phyloP scores from a whole-genome alignment of 352 stramenopile genomes.

The Pythium coloratum region DNA sequence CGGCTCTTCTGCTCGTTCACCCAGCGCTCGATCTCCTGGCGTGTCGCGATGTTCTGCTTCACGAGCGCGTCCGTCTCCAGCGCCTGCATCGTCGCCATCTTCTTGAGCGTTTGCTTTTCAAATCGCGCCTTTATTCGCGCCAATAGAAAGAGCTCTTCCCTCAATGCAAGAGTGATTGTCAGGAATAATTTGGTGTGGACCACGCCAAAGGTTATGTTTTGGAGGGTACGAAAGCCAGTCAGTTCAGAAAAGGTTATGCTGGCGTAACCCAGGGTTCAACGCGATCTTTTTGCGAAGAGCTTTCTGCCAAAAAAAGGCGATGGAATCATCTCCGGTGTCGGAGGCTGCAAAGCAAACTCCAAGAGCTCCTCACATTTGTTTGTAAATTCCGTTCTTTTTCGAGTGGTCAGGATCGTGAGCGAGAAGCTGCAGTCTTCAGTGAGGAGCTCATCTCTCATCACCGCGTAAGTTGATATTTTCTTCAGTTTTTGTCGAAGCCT shows the following conservation, averaged over 20 bases:
- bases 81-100: conserved; percentile 2
- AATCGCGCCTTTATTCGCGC: not conserved
- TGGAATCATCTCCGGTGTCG: no score
- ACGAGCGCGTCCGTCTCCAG: conserved; percentile 25
- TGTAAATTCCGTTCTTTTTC: no score
- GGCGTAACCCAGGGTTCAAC: not conserved
- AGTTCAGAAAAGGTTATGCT: no score
- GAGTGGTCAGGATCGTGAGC: no score
- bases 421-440: no score
- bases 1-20: conserved; percentile 26
- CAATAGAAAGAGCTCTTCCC: not conserved
- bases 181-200: not conserved
- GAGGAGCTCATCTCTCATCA: no score
- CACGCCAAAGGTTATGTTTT: not conserved
- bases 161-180: not conserved
- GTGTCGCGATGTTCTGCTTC: conserved; percentile 24
- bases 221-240: no score
- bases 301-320: no score
- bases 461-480: no score
- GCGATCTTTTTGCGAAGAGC: not conserved
- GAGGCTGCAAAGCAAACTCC: no score
- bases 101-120: not conserved
- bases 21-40: conserved; percentile 29
- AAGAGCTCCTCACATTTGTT: no score
- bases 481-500: no score